Conservation (phyloP, 108 stramenopile genomes). For the Fragilariopsis cylindrus region DNA sequence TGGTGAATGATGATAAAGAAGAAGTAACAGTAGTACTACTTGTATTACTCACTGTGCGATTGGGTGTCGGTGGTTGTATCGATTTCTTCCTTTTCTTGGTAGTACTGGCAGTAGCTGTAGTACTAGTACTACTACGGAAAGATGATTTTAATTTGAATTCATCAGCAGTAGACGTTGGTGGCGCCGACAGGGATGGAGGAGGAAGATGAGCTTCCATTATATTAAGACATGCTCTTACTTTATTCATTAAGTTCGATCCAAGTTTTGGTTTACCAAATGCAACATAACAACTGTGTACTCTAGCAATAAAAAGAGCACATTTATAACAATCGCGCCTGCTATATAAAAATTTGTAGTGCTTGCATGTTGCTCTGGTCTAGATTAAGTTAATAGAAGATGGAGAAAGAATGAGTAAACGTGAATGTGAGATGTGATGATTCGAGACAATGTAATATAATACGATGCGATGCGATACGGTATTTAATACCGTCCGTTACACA, state of each 20-base stretch:
- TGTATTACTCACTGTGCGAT: not conserved
- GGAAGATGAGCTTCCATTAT: conserved; percentile 30
- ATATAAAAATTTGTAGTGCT: conserved; percentile 24
- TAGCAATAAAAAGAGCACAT: conserved; percentile 38
- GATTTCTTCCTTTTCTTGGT: conserved; percentile 24
- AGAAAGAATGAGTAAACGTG: too few species aligned
- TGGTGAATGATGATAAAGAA: too few species aligned
- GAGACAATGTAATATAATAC: too few species aligned
- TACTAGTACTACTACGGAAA: not conserved
- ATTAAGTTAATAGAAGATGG: not conserved
- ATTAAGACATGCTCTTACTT: conserved; percentile 24
- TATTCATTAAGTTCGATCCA: conserved; percentile 6
- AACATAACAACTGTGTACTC: conserved; percentile 19
- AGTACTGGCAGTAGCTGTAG: not conserved
- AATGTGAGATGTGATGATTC: too few species aligned
- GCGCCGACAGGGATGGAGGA: not conserved
- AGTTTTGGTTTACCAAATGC: not conserved
- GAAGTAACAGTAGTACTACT: too few species aligned
- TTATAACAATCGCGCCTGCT: conserved; percentile 36
- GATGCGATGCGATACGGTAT: too few species aligned
- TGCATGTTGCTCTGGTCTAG: conserved; percentile 10
- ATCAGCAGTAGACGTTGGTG: not conserved
- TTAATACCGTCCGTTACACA: too few species aligned
- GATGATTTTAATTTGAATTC: not conserved
- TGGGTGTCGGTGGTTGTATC: conserved; percentile 1